Conservation (phyloP, 2,329 filamentous ascomycete genomes). For the Chaetomiaceae sp. region DNA sequence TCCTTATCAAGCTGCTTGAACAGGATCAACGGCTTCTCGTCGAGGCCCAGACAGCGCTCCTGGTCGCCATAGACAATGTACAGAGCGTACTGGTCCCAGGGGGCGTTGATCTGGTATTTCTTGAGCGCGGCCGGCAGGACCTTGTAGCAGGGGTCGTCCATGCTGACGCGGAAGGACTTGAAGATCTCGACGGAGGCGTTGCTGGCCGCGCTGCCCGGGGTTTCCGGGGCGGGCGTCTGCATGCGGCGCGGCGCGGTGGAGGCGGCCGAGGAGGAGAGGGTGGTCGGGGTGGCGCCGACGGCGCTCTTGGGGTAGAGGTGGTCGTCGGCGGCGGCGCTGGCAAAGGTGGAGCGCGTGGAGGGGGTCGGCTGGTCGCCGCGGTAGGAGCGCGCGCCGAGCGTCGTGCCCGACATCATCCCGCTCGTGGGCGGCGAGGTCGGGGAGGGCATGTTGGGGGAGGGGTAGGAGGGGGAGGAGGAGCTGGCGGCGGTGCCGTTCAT, state of each 20-base stretch:
- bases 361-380: constrained; percentile 50
- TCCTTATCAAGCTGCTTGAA: constrained; percentile 98
- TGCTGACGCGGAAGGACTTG: constrained; percentile 96
- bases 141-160: constrained; percentile 97
- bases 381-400: constrained; percentile 57
- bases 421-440: constrained; percentile 60
- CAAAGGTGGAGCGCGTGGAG: constrained; percentile 50
- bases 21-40: constrained; percentile 89
- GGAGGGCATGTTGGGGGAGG: constrained; percentile 62
- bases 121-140: constrained; percentile 91
- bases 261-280: too few relatives aligned
- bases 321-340: constrained; percentile 32
- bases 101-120: constrained; percentile 97
- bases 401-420: constrained; percentile 40
- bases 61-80: constrained; percentile 99
- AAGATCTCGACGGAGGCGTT: constrained; percentile 82
- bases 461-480: constrained; percentile 48
- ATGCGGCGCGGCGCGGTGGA: constrained; percentile 46
- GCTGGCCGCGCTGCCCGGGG: constrained; percentile 44
- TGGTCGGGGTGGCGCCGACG: too few relatives aligned
- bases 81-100: constrained; percentile 93
- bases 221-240: constrained; percentile 58
- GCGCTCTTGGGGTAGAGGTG: constrained; percentile 34
- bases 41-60: constrained; percentile 82
- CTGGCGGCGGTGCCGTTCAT: constrained; percentile 59